Conservation (phyloP, 345 rosid species). For the Brassica carinata region DNA sequence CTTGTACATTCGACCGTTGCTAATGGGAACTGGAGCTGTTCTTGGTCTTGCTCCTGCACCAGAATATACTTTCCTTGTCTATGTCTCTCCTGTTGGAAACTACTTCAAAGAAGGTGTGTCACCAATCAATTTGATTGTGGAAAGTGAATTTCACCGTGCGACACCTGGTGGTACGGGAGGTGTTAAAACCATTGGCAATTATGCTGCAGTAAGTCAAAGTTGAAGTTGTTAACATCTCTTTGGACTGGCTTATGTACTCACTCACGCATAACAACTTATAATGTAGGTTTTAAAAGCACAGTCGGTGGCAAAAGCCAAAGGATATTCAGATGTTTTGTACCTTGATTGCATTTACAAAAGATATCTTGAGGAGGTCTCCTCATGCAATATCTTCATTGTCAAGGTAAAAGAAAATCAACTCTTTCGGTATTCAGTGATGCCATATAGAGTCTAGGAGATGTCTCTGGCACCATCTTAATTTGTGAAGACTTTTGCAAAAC, state of each 20-base stretch:
- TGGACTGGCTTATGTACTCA: neutral
- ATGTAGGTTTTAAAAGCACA: slow-evolving; percentile 40
- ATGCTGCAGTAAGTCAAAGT: slow-evolving; percentile 72
- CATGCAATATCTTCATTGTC: slow-evolving; percentile 44
- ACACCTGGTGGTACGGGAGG: slow-evolving; percentile 99
- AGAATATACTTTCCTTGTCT: slow-evolving; percentile 86
- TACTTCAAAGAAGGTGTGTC: slow-evolving; percentile 95
- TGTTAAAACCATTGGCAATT: slow-evolving; percentile 92
- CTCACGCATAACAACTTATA: neutral
- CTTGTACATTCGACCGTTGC: slow-evolving; percentile 82
- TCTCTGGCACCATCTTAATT: neutral
- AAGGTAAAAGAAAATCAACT: slow-evolving; percentile 27
- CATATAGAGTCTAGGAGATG: slow-evolving; percentile 9
- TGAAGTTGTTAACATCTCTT: neutral
- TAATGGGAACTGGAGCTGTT: slow-evolving; percentile 97
- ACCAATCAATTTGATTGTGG: slow-evolving; percentile 45
- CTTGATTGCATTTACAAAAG: slow-evolving; percentile 42
- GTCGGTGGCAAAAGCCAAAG: slow-evolving; percentile 40
- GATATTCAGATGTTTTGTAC: slow-evolving; percentile 44
- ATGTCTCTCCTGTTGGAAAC: slow-evolving; percentile 96
- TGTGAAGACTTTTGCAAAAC: neutral
- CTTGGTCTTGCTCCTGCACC: slow-evolving; percentile 99
- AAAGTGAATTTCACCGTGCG: slow-evolving; percentile 59
- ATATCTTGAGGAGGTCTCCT: slow-evolving; percentile 43
- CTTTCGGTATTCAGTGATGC: neutral